Evolutionary conservation across 768 basidiomycete species (phyloP), one percentile per base, ranked within the genome.

Genomic region (Goffeauzyma gilvescens): DNA sequence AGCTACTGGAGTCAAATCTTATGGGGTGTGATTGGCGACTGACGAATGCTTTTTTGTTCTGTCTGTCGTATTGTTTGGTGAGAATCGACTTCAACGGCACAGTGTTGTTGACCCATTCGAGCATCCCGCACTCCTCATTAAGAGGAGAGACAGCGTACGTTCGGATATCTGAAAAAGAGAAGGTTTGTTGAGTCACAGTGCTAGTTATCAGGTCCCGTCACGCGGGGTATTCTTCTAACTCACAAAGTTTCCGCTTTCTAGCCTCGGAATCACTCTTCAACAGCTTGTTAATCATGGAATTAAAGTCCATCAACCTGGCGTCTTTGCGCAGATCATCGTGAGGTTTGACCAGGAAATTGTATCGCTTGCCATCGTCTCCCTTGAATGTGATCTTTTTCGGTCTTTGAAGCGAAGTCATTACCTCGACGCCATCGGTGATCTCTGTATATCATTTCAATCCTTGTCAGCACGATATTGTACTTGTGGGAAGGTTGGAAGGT

Each of bases 91-190:
- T 78, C 27, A 95, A 64, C 1, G 85, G 81, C 21, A 75, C 70
- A 1, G 89, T 93, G 59, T 96, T 81, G 0, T 80, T 82, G 3
- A 98, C 93, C 93, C 93, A 98, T 75, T 98, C 85, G 43, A 96
- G 85, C 37, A 96, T 75, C 0, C 93, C 93, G 55, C 89, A 95
- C 51, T 90, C 86, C 52, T 96, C 90, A 57, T 93, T 95, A 49
- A 98, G 70, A 5, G 89, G 84, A 21, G 93, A 79, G n/a, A 96
- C 86, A n/a, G 86, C 83, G 56, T 96, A 98, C 2, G 93, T 96
- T 20, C 90, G 76, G 45, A 98, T 85, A 58, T 80, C 90, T 89
- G 47, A 3, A 10, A 12, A 43, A 8, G 32, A 22, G 15, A 4
- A 3, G 21, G 31, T 17, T 21, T 41, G 17, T 9, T 44, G 41